Base-by-base conservation (phyloP, 805 yeast species). In the Komagataella pseudopastoris region DNA sequence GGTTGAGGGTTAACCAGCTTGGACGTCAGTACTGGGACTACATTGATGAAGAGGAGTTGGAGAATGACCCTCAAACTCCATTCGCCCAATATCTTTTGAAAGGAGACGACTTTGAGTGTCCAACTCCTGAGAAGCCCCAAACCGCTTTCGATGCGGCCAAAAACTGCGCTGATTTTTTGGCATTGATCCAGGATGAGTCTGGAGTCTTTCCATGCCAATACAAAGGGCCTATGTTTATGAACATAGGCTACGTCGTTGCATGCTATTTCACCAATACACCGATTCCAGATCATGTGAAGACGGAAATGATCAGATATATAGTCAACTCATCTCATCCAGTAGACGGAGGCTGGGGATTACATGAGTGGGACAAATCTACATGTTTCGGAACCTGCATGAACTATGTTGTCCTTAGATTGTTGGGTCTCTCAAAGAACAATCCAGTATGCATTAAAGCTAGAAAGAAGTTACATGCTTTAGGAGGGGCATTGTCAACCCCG, bases 291-390 rank as follows among this genome's bases (percentile, higher is more conserved):
- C 82, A 77, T 44, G 78, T 75, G 59, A 71, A 71, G 55, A 67
- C 68, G 12, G 99, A 93, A 65, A 67, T 93, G 61, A 79, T 85
- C 23, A 74, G 99, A 53, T 93, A 90, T 62, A 67, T 93, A 16
- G 87, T 88, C n/a, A 93, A 93, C 63, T 77, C 88, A 0, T 83
- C 97, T 0, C 96, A 93, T 63, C 97, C 97, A 0, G 96, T 90
- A 0, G 99, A 93, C 65, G 99, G 99, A n/a, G 99, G 99, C 2
- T 93, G 99, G 99, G 99, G 99, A 0, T 71, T 93, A 44, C 97
- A 93, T 63, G 79, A 89, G 4, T 81, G 80, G 50, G 99, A 93
- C 63, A 93, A 91, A 63, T 82, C 93, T 6, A 93, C 99, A 0
- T 93, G 93, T 57, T 90, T 90, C 64, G 99, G 99, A 4, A 93